These are phyloP conservation scores for Pseudopyricularia javanii DNA, from an alignment of 2,329 filamentous ascomycete species.

Conservation along the genomic window DNA sequence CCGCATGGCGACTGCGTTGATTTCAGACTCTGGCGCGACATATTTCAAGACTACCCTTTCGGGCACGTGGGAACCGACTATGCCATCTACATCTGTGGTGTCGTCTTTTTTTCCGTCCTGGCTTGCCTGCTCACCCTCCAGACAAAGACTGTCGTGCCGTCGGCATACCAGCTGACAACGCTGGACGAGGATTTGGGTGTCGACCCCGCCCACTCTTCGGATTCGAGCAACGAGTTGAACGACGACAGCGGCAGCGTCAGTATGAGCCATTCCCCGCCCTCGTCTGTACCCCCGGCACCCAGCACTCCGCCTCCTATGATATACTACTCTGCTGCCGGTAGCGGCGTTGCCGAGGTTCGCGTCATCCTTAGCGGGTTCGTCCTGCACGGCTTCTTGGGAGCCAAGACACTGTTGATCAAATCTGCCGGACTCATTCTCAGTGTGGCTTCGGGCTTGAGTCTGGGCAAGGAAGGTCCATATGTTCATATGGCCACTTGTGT, in stretches of 20 bases:
- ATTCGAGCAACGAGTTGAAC: conserved; percentile 23
- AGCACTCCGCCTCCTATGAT: conserved; percentile 55
- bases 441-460: conserved; percentile 81
- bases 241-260: conserved; percentile 15
- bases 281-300: conserved; percentile 12
- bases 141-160: conserved; percentile 91
- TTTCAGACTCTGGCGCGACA: conserved; percentile 44
- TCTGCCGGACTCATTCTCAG: conserved; percentile 72
- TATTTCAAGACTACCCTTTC: conserved; percentile 29
- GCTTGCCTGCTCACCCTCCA: conserved; percentile 73
- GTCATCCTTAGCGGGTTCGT: conserved; percentile 98
- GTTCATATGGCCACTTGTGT: conserved; percentile 96
- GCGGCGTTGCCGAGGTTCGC: conserved; percentile 91
- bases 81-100: conserved; percentile 59
- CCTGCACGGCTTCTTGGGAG: conserved; percentile 83
- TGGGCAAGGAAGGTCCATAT: conserved; percentile 91
- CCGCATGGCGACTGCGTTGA: conserved; percentile 42
- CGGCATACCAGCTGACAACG: conserved; percentile 73
- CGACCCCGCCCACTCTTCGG: conserved; percentile 26
- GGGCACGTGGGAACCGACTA: conserved; percentile 60
- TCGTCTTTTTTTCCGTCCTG: conserved; percentile 54
- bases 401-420: conserved; percentile 80
- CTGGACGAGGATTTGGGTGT: conserved; percentile 88
- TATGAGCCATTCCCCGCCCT: conserved; percentile 24
- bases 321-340: conserved; percentile 92